phyloP scores from a whole-genome alignment of 2,329 filamentous ascomycete genomes.

The Pseudovirgaria hyperparasitica region DNA sequence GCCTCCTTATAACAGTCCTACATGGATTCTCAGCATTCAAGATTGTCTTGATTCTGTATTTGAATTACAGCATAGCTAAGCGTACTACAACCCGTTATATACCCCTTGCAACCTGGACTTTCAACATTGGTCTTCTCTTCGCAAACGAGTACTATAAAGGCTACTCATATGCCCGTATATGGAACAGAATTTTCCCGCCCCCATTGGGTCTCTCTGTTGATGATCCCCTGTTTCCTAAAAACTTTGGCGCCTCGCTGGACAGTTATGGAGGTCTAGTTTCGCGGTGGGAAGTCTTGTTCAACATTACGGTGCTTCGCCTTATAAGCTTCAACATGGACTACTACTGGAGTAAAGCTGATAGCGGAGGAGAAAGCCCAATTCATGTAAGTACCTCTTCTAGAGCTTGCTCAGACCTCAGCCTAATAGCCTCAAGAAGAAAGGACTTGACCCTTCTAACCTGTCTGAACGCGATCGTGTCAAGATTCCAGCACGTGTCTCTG shows the following conservation, averaged over 20 bases:
- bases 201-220: constrained; percentile 26
- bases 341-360: constrained; percentile 71
- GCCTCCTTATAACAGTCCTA: constrained; percentile 63
- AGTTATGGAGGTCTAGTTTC: constrained; percentile 69
- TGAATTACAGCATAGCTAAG: constrained; percentile 73
- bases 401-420: constrained; percentile 16
- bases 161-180: constrained; percentile 58
- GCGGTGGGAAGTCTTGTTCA: constrained; percentile 96
- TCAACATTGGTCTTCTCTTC: constrained; percentile 77
- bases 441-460: constrained; percentile 74
- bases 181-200: constrained; percentile 35
- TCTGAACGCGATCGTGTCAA: constrained; percentile 79
- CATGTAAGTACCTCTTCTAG: constrained; percentile 52
- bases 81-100: constrained; percentile 56
- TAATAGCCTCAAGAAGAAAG: constrained; percentile 88
- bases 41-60: constrained; percentile 62
- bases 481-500: constrained; percentile 55
- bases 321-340: constrained; percentile 97
- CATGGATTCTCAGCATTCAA: constrained; percentile 82
- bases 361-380: constrained; percentile 47
- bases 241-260: constrained; percentile 64
- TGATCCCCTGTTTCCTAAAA: constrained; percentile 32
- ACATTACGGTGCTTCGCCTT: constrained; percentile 80
- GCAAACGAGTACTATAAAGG: constrained; percentile 76
- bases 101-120: constrained; percentile 71